Evolutionary conservation across 2,329 filamentous ascomycete species (phyloP), one percentile per base, ranked within the genome.

Genomic region (Colletotrichum lentis): DNA sequence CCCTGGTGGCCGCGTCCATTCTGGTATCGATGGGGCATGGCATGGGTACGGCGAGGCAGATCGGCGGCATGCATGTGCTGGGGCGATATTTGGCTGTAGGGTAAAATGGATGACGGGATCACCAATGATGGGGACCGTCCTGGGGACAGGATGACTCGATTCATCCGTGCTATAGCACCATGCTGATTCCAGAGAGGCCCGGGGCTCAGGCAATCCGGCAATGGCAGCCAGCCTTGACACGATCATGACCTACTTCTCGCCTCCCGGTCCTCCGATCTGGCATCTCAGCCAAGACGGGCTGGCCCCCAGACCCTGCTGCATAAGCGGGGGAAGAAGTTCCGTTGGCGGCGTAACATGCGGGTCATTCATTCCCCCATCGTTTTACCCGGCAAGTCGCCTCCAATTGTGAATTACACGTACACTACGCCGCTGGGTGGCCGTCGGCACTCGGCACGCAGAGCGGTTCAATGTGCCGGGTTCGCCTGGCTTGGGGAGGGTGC

Each of bases 361-460:
- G 47, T 46, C 55, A 59, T 27, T 31, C 47, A n/a, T n/a, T n/a
- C n/a, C n/a, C 24, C 49, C 44, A 18, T 27, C 41, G 39, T 3
- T 37, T 65, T 44, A 55, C 37, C 65, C 62, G 56, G 41, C 55
- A 43, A 2, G 18, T 10, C 31, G 31, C 8, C 31, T 16, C 41
- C 31, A 31, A 27, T 41, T 22, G 14, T 18, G 24, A 24, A n/a
- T n/a, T 24, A 24, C n/a, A n/a, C n/a, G n/a, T n/a, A 27, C 24
- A 49, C 47, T 35, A 49, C 46, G 18, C 43, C 47, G 24, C 16
- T 7, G 22, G 43, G 37, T 49, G 56, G 66, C 49, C 52, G 22
- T 55, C 62, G 55, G 66, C 62, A 65, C 31, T 35, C 31, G 31
- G 31, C 31, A 35, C 46, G 49, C 53, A 44, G 27, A 56, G n/a